phyloP scores from a whole-genome alignment of 2,329 filamentous ascomycete species.

The Aspergillus spinulosporus region DNA sequence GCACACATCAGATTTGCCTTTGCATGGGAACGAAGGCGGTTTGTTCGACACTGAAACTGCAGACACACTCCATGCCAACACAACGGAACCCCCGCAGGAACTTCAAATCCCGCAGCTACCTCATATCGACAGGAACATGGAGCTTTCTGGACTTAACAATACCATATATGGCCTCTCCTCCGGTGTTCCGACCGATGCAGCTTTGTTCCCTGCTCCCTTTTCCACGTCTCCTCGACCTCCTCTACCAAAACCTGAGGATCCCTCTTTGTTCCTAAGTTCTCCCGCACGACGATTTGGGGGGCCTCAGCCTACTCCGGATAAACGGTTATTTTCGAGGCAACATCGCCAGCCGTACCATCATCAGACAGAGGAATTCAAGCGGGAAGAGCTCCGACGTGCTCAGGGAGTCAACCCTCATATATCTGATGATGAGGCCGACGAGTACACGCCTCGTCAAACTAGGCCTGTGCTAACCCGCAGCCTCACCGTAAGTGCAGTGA shows the following conservation, averaged over 20 bases:
- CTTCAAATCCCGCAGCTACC: slow-evolving; percentile 39
- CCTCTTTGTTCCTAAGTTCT: slow-evolving; percentile 51
- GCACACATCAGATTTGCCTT: slow-evolving; percentile 20
- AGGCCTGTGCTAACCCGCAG: slow-evolving; percentile 44
- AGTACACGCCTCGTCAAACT: slow-evolving; percentile 34
- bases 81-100: slow-evolving; percentile 21
- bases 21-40: slow-evolving; percentile 22
- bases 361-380: slow-evolving; percentile 50
- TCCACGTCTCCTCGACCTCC: slow-evolving; percentile 47
- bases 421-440: slow-evolving; percentile 35
- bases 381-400: slow-evolving; percentile 42
- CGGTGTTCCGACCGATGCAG: slow-evolving; percentile 35
- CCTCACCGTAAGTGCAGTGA: slow-evolving; percentile 41
- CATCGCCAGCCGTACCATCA: slow-evolving; percentile 50
- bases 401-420: slow-evolving; percentile 32
- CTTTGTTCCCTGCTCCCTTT: slow-evolving; percentile 46
- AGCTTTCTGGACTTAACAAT: slow-evolving; percentile 35
- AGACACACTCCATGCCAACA: slow-evolving; percentile 23
- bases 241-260: slow-evolving; percentile 44
- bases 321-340: slow-evolving; percentile 28
- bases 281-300: slow-evolving; percentile 50
- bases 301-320: slow-evolving; percentile 34
- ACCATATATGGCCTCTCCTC: slow-evolving; percentile 31
- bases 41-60: slow-evolving; percentile 24
- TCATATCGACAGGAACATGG: slow-evolving; percentile 35